A percentile compares a stretch with the other conserved stretches of the same genome.
These are phyloP conservation scores for Citrus mangshanensis DNA, from an alignment of 345 rosid genomes.

Conservation along the genomic window DNA sequence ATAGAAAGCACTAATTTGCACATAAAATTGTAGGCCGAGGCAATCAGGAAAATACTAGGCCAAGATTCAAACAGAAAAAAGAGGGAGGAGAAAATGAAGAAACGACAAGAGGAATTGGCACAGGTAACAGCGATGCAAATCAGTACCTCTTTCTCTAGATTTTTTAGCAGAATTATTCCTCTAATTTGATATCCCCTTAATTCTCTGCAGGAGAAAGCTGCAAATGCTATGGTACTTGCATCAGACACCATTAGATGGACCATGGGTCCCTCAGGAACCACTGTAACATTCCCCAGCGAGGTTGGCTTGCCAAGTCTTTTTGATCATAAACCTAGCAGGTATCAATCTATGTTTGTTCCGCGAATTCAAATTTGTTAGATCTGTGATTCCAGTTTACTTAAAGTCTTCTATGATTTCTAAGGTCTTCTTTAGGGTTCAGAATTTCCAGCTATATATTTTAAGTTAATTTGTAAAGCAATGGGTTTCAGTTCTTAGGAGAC, in stretches of 20 bases:
- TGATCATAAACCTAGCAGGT: constrained; percentile 33
- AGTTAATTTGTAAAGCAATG: not conserved
- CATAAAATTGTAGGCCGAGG: constrained; percentile 45
- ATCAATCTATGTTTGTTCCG: not conserved
- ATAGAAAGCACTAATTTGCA: constrained; percentile 3
- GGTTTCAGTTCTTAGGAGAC: not conserved
- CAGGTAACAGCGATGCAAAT: constrained; percentile 31
- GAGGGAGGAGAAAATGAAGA: constrained; percentile 50
- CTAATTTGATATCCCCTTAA: constrained; percentile 3
- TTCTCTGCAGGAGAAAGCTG: constrained; percentile 46
- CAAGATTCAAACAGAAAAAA: constrained; percentile 59
- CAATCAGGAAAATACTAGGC: constrained; percentile 57
- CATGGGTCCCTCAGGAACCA: constrained; percentile 45
- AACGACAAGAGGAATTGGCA: constrained; percentile 51
- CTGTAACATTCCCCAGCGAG: constrained; percentile 46
- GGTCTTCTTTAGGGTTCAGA: not conserved
- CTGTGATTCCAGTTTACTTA: not conserved
- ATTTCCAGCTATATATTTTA: not conserved
- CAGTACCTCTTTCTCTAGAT: not conserved
- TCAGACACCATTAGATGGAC: constrained; percentile 49
- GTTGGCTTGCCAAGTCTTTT: constrained; percentile 52
- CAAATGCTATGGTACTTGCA: constrained; percentile 35
- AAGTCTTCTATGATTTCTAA: not conserved
- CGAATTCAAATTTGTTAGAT: not conserved
- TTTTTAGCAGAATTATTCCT: not conserved